Conservation (phyloP, 805 yeast genomes). For the Dipodascopsis uninucleata region DNA sequence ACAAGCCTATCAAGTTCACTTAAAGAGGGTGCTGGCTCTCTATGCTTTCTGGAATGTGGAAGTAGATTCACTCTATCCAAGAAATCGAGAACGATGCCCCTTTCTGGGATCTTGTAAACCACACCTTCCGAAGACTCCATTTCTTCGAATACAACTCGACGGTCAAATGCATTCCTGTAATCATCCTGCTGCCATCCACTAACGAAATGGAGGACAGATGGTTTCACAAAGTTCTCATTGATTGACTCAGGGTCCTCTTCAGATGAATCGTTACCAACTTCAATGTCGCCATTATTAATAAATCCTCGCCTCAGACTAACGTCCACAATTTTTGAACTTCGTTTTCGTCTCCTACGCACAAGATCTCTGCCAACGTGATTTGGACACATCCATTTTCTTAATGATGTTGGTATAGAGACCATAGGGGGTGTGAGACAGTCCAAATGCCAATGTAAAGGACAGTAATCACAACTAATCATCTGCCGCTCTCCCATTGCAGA, state of each 20-base stretch:
- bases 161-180: constrained; percentile 7
- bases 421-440: constrained; percentile 81
- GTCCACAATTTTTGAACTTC: constrained; percentile 50
- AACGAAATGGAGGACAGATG: constrained; percentile 20
- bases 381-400: constrained; percentile 88
- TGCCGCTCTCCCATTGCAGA: constrained; percentile 60
- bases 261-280: constrained; percentile 44
- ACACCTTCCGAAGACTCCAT: constrained; percentile 42
- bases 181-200: constrained; percentile 15
- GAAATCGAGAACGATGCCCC: constrained; percentile 66
- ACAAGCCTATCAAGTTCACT: constrained; percentile 22
- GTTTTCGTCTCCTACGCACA: constrained; percentile 39
- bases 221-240: constrained; percentile 16
- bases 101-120: constrained; percentile 64
- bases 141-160: constrained; percentile 29
- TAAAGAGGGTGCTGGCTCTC: constrained; percentile 3
- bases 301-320: constrained; percentile 53
- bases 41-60: constrained; percentile 7
- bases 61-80: constrained; percentile 47
- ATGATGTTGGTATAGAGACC: constrained; percentile 62
- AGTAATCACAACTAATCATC: constrained; percentile 75
- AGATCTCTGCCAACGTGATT: constrained; percentile 52
- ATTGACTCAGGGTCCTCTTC: constrained; percentile 37
- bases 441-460: constrained; percentile 79
- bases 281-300: constrained; percentile 55